Base-by-base conservation (phyloP, 257 asterid species). In the Fraxinus americana region DNA sequence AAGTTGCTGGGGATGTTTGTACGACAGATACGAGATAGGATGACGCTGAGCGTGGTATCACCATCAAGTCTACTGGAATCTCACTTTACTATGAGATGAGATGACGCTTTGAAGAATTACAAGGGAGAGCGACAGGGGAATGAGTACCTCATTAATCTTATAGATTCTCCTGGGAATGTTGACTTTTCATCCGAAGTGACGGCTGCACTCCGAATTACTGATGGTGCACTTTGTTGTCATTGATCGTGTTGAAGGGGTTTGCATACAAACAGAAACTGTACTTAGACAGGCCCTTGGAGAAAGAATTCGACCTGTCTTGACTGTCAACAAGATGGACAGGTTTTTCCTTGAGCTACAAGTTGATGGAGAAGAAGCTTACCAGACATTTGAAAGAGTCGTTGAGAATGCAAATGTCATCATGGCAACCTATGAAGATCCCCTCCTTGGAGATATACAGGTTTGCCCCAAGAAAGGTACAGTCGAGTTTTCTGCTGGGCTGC, bases 11-110 rank as follows among this genome's bases (percentile, higher is more conserved):
- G 13, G 48, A 41, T 41, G 48, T 41, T 41, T 14, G 48, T 41
- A 41, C 10, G 48, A 41, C 48, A 41, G 48, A 41, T 41, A 41
- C 48, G 13, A 41, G 14, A 41, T 2, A 10, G 0, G 89, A 86
- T 80, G 89, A 86, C 66, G 89, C 89, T 36, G 89, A 86, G 72
- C 87, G 89, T 72, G 89, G 89, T 48, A 86, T 86, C 54, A 86
- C 87, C 45, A 86, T 86, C 78, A 83, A 86, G 78, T 86, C 89
- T 61, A 86, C 89, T 67, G 89, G 89, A 23, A 83, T 83, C 61
- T 86, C 87, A 41, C 81, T 86, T 30, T 86, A 83, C 78, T 86
- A 86, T 39, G 87, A 80, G 80, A 86, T 86, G 87, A 27, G 84
- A 78, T 61, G 87, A 75, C 1, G 77, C 85, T 13, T 80, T 86